Evolutionary conservation across 148 eudicot genomes (phyloP), one percentile per base, ranked within the genome.

Genomic region (Nepenthes gracilis): DNA sequence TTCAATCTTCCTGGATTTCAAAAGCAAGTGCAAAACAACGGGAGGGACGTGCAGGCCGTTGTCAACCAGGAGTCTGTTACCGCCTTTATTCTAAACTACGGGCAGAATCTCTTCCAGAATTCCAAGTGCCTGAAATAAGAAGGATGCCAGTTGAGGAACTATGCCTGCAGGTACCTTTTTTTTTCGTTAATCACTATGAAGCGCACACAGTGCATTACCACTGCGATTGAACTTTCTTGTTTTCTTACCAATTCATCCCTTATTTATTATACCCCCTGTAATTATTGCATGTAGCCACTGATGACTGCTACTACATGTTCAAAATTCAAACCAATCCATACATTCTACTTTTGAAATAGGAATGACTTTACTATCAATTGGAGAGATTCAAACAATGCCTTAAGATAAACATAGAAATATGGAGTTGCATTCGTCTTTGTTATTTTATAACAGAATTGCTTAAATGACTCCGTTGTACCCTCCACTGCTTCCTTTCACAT

Each of bases 41-140:
- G 36, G 95, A 94, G 75, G 99, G 99, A n/a, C 95, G 99, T 64
- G 99, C 99, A 48, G 99, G 99, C 52, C 89, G 97, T 10, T 94
- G 97, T 76, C 99, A 86, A 62, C 86, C 97, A 38, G 99, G 99
- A 51, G 78, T 89, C 54, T 94, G 99, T 65, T 94, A 86, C 76
- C 99, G 89, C 72, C 85, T 94, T 12, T 94, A 71, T 77, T 76
- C 99, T 36, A 94, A 80, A 74, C 34, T 81, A 40, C 74, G 86
- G 47, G 90, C 90, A 33, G 81, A 65, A 35, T 89, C 97, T 7
- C 67, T 94, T 60, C 78, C 77, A 35, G 93, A 89, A 59, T 94
- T 89, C 73, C 97, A 86, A 75, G 77, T 84, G 58, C 99, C 97
- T 47, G 99, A 94, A 79, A 83, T 94, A 33, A 76, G 64, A 74